These are phyloP conservation scores for Ramalina peruviana DNA, from an alignment of 495 filamentous ascomycete genomes.

Conservation along the genomic window DNA sequence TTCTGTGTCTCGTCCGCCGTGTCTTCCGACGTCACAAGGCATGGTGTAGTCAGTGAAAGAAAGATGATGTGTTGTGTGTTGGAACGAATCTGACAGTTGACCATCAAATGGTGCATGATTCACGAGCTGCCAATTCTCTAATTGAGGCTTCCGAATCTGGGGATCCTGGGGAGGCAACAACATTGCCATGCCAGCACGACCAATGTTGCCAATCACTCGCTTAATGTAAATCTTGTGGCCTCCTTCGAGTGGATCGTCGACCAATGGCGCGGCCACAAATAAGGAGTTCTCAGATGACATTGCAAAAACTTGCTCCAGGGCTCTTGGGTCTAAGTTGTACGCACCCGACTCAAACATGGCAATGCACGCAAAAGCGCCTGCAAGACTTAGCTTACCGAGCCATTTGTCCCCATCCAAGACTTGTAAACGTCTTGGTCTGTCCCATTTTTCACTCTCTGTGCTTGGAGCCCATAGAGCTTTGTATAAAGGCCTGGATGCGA, in stretches of 20 bases:
- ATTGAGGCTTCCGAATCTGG: conserved; percentile 1
- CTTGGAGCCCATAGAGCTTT: too few relatives aligned
- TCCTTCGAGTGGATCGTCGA: conserved; percentile 18
- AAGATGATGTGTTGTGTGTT: conserved; percentile 25
- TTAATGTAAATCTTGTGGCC: conserved; percentile 3
- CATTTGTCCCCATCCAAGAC: too few relatives aligned
- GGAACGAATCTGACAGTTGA: conserved; percentile 17
- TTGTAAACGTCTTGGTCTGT: too few relatives aligned
- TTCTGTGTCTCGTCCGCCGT: conserved; percentile 16
- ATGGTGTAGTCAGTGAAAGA: conserved; percentile 24
- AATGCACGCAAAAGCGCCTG: conserved; percentile 8
- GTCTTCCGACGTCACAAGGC: conserved; percentile 12
- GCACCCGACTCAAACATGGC: conserved; percentile 8
- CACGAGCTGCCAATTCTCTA: conserved; percentile 14
- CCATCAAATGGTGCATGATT: conserved; percentile 22
- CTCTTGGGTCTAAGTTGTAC: not conserved
- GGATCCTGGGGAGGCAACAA: conserved; percentile 19
- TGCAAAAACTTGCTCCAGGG: conserved; percentile 13
- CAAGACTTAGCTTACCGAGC: not conserved
- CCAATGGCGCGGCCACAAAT: conserved; percentile 17
- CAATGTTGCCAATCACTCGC: conserved; percentile 23
- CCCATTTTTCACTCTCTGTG: too few relatives aligned
- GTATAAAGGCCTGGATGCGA: too few relatives aligned
- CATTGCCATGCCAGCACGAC: conserved; percentile 20
- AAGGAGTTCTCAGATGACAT: conserved; percentile 22